Evolutionary conservation across 1,139 yeast species (phyloP).

Genomic region (Hyphopichia buzzinii): DNA sequence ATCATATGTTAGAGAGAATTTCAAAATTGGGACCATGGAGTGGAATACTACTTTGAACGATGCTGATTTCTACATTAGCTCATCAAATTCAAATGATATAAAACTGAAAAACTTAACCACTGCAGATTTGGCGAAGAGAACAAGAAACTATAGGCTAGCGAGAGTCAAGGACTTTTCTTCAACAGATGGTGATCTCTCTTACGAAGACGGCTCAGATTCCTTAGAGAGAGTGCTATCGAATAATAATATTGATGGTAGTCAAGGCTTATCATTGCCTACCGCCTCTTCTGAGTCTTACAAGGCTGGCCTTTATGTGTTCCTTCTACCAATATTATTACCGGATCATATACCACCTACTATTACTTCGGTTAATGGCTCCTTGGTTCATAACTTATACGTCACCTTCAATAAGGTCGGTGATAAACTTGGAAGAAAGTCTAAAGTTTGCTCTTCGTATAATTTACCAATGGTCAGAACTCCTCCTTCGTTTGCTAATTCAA

Average conservation of each 20-base stretch:
- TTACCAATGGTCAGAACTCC: conserved; percentile 72
- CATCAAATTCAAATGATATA: conserved; percentile 34
- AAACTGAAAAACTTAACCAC: conserved; percentile 28
- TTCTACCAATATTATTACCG: conserved; percentile 70
- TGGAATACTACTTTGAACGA: conserved; percentile 47
- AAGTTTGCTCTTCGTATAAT: conserved; percentile 28
- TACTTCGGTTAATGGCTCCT: conserved; percentile 51
- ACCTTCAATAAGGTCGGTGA: conserved; percentile 34
- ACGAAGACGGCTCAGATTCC: background rate
- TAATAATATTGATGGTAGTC: conserved; percentile 3
- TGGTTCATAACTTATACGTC: conserved; percentile 35
- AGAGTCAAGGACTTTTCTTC: conserved; percentile 19
- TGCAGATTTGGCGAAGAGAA: conserved; percentile 34
- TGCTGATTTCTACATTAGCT: conserved; percentile 47
- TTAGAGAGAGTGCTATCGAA: background rate
- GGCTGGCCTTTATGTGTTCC: conserved; percentile 79
- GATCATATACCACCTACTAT: conserved; percentile 72
- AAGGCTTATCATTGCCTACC: background rate
- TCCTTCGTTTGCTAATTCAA: conserved; percentile 70
- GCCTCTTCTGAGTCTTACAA: conserved; percentile 17
- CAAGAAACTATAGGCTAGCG: conserved; percentile 33
- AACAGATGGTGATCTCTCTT: conserved; percentile 5
- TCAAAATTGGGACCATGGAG: conserved; percentile 45
- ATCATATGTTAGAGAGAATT: conserved; percentile 41
- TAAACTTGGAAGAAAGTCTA: conserved; percentile 34